phyloP scores from a whole-genome alignment of 176 grass and related monocot species.

The Carex cristatella region DNA sequence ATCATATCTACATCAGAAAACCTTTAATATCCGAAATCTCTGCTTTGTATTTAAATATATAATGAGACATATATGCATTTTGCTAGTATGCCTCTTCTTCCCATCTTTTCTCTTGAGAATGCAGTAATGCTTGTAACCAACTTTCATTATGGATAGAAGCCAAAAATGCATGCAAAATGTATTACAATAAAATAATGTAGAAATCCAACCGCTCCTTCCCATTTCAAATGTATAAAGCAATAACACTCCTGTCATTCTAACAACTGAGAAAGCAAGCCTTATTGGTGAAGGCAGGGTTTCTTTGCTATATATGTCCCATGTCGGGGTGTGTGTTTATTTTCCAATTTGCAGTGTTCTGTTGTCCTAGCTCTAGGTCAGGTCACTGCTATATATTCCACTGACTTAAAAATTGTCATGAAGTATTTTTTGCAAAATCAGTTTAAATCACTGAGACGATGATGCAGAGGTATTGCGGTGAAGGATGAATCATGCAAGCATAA shows the following conservation, averaged over 20 bases:
- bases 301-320: background rate
- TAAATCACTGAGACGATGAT: background rate
- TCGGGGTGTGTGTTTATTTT: background rate
- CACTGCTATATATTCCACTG: background rate
- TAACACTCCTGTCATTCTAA: background rate
- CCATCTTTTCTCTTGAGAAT: background rate
- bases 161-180: background rate
- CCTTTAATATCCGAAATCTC: background rate
- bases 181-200: background rate
- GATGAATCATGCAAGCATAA: conserved; percentile 45
- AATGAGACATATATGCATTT: background rate
- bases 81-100: background rate
- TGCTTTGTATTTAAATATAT: background rate
- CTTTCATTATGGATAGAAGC: background rate
- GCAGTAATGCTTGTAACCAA: background rate
- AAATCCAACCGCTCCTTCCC: background rate
- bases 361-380: background rate
- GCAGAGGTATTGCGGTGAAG: conserved; percentile 45
- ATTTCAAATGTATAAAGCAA: background rate
- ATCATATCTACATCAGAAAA: background rate
- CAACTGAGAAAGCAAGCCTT: background rate
- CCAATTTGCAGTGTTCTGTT: background rate
- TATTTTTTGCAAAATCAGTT: background rate
- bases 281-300: background rate
- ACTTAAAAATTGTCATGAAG: background rate